phyloP scores from a whole-genome alignment of 768 basidiomycete genomes.

The Suillus occidentalis region DNA sequence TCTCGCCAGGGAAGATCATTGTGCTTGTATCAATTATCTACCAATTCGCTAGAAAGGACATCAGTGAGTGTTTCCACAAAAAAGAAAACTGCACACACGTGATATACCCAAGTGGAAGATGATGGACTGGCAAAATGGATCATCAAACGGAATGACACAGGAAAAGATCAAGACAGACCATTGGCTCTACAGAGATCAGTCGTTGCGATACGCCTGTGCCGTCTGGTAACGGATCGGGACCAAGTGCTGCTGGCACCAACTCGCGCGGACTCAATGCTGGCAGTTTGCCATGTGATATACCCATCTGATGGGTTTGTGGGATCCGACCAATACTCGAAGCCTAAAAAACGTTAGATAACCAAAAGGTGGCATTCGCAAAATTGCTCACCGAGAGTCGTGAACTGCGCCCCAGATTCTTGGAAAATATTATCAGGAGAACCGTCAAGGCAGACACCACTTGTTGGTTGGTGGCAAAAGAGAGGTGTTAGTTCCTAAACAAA shows the following conservation, averaged over 20 bases:
- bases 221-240: conserved; percentile 38
- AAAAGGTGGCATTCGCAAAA: not conserved
- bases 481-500: not conserved
- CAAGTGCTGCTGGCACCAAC: conserved; percentile 58
- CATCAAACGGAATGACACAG: not conserved
- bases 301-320: conserved; percentile 53
- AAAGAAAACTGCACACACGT: conserved; percentile 31
- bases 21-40: conserved; percentile 51
- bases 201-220: conserved; percentile 60
- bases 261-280: conserved; percentile 47
- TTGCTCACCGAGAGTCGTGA: conserved; percentile 46
- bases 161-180: conserved; percentile 26
- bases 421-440: conserved; percentile 43
- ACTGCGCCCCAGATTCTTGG: conserved; percentile 54
- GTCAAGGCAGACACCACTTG: conserved; percentile 51
- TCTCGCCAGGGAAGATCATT: conserved; percentile 48
- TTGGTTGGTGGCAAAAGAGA: conserved; percentile 30
- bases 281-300: conserved; percentile 75
- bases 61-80: not conserved
- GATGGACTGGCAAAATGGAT: conserved; percentile 37
- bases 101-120: conserved; percentile 66
- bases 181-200: conserved; percentile 52
- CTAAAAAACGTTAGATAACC: conserved; percentile 27
- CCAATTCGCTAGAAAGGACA: conserved; percentile 52
- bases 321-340: conserved; percentile 77